phyloP scores from a whole-genome alignment of 345 rosid species.

The Euphorbia peplus region DNA sequence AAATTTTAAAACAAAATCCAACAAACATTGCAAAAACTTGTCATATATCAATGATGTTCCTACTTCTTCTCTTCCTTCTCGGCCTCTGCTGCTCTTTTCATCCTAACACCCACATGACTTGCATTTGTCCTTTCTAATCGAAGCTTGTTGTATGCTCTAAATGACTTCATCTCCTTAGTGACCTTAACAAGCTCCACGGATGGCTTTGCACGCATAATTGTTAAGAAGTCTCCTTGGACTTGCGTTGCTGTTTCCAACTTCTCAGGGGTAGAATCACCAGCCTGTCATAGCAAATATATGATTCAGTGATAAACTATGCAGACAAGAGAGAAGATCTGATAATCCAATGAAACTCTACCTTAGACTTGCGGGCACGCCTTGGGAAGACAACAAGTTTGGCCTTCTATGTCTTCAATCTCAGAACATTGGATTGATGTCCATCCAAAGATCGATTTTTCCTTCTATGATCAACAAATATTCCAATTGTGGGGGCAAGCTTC shows the following conservation, averaged over 20 bases:
- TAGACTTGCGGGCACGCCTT: slow-evolving; percentile 50
- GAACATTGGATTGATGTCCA: slow-evolving; percentile 70
- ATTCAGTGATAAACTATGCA: not conserved
- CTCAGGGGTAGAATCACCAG: slow-evolving; percentile 85
- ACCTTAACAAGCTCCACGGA: slow-evolving; percentile 70
- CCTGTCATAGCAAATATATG: slow-evolving; percentile 31
- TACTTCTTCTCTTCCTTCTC: slow-evolving; percentile 94
- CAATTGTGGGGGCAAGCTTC: slow-evolving; percentile 79
- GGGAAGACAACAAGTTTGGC: slow-evolving; percentile 92
- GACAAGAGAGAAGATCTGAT: not conserved
- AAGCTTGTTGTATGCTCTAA: slow-evolving; percentile 78
- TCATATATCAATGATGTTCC: not conserved
- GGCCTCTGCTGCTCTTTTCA: slow-evolving; percentile 85
- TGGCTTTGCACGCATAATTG: slow-evolving; percentile 56
- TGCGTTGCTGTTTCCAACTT: slow-evolving; percentile 73
- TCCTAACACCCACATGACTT: slow-evolving; percentile 64
- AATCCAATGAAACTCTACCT: slow-evolving; percentile 36
- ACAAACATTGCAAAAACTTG: not conserved
- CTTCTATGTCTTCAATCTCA: slow-evolving; percentile 86
- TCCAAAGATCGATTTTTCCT: slow-evolving; percentile 73
- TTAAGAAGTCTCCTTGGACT: slow-evolving; percentile 62
- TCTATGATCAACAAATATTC: slow-evolving; percentile 78
- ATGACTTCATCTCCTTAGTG: slow-evolving; percentile 63
- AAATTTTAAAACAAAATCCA: not conserved
- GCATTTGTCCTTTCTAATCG: slow-evolving; percentile 52